phyloP scores from a whole-genome alignment of 106 monocot genomes.

The Platanthera guangdongensis region DNA sequence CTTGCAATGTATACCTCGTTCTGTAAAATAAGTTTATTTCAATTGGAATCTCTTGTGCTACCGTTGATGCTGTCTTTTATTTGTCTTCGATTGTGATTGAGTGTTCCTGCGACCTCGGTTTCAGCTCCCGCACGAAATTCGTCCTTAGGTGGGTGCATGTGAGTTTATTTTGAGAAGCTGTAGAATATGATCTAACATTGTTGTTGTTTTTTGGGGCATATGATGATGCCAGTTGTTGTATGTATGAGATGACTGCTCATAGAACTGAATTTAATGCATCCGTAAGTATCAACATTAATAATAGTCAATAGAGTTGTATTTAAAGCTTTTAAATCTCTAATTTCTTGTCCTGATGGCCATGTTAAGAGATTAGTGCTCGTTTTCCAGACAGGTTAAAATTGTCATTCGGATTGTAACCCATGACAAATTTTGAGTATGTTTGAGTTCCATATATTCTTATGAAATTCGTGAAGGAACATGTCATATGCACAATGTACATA shows the following conservation, averaged over 20 bases:
- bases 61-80: too few species aligned
- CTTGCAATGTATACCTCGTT: too few species aligned
- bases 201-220: background rate
- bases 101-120: too few species aligned
- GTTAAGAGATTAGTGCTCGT: background rate
- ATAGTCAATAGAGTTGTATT: background rate
- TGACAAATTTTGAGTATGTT: background rate
- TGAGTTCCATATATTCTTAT: background rate
- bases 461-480: background rate
- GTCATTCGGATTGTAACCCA: background rate
- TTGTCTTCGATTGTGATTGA: too few species aligned
- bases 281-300: slow-evolving; percentile 41
- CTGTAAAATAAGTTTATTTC: too few species aligned
- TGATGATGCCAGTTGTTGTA: slow-evolving; percentile 65
- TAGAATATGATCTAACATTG: background rate
- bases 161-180: background rate
- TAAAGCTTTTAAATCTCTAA: background rate
- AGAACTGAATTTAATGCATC: slow-evolving; percentile 98
- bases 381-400: background rate
- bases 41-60: too few species aligned
- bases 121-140: too few species aligned
- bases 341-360: background rate
- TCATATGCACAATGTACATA: background rate
- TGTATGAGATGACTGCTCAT: slow-evolving; percentile 99
- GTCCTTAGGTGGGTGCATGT: slow-evolving; percentile 45